Base-by-base conservation (phyloP, 306 rosid genomes). In the Pyrus communis region DNA sequence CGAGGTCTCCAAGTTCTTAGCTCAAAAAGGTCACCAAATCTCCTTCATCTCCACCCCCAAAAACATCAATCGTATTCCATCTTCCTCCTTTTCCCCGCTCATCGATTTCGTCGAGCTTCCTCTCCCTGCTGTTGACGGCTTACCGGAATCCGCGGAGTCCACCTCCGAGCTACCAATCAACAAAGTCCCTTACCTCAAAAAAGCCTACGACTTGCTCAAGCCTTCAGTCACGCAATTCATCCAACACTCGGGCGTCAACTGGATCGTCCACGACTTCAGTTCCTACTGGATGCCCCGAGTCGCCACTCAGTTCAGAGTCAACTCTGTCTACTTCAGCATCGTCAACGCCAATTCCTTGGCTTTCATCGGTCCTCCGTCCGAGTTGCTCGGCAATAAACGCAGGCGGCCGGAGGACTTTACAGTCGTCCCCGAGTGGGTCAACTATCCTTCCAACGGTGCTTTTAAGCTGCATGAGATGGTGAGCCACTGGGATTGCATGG, bases 21-120 rank as follows among this genome's bases (percentile, higher is more conserved):
- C 82, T 69, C 74, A 78, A 68, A 60, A 73, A 74, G 85, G 79
- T 73, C 85, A 82, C 13, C 58, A 38, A 45, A 40, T 69, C 38
- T 73, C 82, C 59, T 82, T 67, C 79, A 69, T 82, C 54, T 74
- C 79, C 46, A 82, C 85, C 69, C 85, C 82, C 22, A 74, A 78
- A 57, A 82, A 82, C 79, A 71, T 73, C 63, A 40, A 27, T 5
- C 77, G 77, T 30, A 52, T 76, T 61, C 51, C 25, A 13, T 63
- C 9, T 17, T 45, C 60, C 30, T 67, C 30, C 65, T 54, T 42
- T 11, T 40, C 58, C 2, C 62, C 70, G 0, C 79, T 77, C 19
- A 67, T 82, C 23, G 60, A 65, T 4, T 62, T 77, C 9, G 28
- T 82, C 17, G 62, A 78, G 63, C 69, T 82, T 51, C 76, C 82